Evolutionary conservation across 2,329 filamentous ascomycete genomes (phyloP), one percentile per base, ranked within the genome.

Genomic region (Chaetothyriales sp.): DNA sequence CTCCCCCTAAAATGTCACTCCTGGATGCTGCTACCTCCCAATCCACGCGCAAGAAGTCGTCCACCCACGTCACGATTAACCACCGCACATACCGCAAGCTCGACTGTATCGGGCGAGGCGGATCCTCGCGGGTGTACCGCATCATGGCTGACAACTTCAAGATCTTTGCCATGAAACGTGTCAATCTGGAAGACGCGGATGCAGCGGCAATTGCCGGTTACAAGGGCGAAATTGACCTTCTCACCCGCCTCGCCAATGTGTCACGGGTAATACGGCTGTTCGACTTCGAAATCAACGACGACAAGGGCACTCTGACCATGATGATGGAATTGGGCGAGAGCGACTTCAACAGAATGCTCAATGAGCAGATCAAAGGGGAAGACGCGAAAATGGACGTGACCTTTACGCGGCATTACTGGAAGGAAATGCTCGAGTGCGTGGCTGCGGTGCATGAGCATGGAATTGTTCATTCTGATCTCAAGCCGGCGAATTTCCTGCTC

Each of bases 361-460:
- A 82, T 37, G 78, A 82, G 58, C 81, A 82, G 8, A 73, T 86
- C 62, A 86, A 82, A 62, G 78, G 75, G 0, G 83, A 89, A 55
- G 80, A 85, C 50, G 80, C 86, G 43, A 79, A 77, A 54, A 84
- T 98, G 55, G 92, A 98, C 64, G 77, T 87, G 1, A 86, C 85
- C 50, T 95, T 97, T 66, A 88, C 92, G 10, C 85, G 92, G n/a
- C 94, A 86, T 69, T 95, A 95, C 73, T 98, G 92, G 92, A 92
- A 94, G 67, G 92, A 98, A 70, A 98, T 98, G 92, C 82, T 98
- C 18, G 89, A 95, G 67, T 97, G 92, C 65, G 81, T 98, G 5
- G 80, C 86, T 60, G 81, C 90, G 0, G 89, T 98, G 1, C 92
- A 98, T 65, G 79, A 85, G 10, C 77, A 84, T 65, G 89, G 95